Conservation (phyloP, 805 yeast genomes). For the Wickerhamomyces canadensis region DNA sequence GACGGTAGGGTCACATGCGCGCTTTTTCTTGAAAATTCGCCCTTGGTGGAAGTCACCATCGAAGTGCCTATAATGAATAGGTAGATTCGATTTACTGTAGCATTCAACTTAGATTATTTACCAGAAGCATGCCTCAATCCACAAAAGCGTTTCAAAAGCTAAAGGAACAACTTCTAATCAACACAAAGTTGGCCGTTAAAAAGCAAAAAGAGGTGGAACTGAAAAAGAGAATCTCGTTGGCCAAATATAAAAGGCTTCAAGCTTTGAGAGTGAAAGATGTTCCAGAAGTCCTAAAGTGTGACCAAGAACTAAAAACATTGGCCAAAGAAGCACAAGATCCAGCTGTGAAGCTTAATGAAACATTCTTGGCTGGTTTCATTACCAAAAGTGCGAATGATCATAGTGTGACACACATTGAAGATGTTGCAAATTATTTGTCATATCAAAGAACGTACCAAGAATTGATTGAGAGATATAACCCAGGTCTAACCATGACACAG, state of each 20-base stretch:
- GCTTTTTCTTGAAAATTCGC: too few relatives aligned
- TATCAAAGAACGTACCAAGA: conserved; percentile 76
- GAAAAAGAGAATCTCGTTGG: conserved; percentile 20
- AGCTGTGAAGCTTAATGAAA: conserved; percentile 10
- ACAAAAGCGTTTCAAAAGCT: conserved; percentile 15
- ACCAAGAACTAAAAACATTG: conserved; percentile 12
- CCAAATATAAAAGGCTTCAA: conserved; percentile 22
- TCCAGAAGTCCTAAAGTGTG: conserved; percentile 16
- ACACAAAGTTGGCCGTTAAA: conserved; percentile 17
- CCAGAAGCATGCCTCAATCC: too few relatives aligned
- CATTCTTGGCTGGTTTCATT: conserved; percentile 10
- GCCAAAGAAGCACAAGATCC: conserved; percentile 17
- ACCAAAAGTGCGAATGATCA: conserved; percentile 13
- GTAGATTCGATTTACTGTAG: too few relatives aligned
- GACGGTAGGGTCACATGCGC: neutral
- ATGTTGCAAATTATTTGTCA: conserved; percentile 55
- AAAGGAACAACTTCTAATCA: conserved; percentile 18
- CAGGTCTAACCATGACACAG: conserved; percentile 73
- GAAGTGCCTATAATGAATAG: too few relatives aligned
- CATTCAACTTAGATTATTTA: too few relatives aligned
- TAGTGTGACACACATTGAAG: conserved; percentile 40
- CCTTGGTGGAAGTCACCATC: too few relatives aligned
- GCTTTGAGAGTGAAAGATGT: conserved; percentile 19
- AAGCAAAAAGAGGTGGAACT: conserved; percentile 22
- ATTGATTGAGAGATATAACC: conserved; percentile 79